A percentile compares a stretch with the other conserved stretches of the same genome.
Evolutionary conservation across 352 stramenopile genomes (phyloP).

Genomic region (Phytophthora aleatoria): DNA sequence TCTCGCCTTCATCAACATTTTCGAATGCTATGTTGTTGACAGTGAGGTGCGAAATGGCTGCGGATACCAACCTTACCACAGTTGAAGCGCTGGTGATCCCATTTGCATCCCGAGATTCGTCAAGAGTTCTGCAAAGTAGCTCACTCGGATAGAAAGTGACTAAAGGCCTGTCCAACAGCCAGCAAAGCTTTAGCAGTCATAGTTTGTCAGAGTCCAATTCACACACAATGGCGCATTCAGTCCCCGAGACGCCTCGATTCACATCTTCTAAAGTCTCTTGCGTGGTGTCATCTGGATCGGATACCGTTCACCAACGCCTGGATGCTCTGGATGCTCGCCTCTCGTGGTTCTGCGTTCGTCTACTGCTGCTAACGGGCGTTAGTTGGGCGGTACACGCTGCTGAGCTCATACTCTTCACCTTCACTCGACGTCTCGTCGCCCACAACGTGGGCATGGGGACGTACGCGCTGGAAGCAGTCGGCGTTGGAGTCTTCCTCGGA

Average conservation of each 20-base stretch:
- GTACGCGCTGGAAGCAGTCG: constrained; percentile 25
- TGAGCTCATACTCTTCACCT: constrained; percentile 42
- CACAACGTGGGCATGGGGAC: constrained; percentile 26
- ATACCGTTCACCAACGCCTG: constrained; percentile 18
- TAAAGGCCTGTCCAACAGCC: constrained; percentile 4
- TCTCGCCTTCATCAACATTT: constrained; percentile 6
- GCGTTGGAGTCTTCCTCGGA: constrained; percentile 17
- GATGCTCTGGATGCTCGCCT: constrained; percentile 19
- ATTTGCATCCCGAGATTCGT: constrained; percentile 14
- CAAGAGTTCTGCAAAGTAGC: constrained; percentile 1
- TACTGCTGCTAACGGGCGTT: constrained; percentile 34
- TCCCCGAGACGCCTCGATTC: background rate
- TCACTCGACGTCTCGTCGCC: constrained; percentile 29
- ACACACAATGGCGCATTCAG: constrained; percentile 2
- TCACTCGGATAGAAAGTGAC: too few relatives aligned
- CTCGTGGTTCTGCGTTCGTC: constrained; percentile 32
- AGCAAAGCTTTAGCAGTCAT: constrained; percentile 5
- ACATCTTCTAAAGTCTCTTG: background rate
- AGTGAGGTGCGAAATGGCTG: background rate
- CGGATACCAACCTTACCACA: background rate
- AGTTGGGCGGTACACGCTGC: constrained; percentile 41
- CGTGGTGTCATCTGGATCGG: constrained; percentile 4
- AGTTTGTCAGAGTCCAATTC: constrained; percentile 6
- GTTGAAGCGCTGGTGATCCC: constrained; percentile 1
- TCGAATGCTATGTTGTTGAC: too few relatives aligned